phyloP scores from a whole-genome alignment of 2,329 filamentous ascomycete genomes.

The Fusarium sp. region DNA sequence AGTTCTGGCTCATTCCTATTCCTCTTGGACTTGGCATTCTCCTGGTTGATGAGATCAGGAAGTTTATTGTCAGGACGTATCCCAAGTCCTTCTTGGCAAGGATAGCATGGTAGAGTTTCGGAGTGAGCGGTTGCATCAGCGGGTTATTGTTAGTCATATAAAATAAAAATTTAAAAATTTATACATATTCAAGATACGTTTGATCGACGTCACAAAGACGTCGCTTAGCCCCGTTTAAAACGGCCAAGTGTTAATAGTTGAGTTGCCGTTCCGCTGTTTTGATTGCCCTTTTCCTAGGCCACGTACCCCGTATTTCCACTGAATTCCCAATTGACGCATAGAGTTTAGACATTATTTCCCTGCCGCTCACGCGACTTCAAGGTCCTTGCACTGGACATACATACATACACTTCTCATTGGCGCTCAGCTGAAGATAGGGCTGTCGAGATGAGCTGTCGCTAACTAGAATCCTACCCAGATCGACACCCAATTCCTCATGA shows the following conservation, averaged over 20 bases:
- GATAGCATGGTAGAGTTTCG: slow-evolving; percentile 56
- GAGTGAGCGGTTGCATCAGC: background rate
- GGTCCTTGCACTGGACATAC: rapidly evolving
- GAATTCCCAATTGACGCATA: background rate
- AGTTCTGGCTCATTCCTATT: slow-evolving; percentile 63
- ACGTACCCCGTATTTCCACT: background rate
- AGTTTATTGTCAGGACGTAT: slow-evolving; percentile 57
- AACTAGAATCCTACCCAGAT: background rate
- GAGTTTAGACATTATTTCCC: background rate
- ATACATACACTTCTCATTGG: rapidly evolving
- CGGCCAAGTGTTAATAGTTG: background rate
- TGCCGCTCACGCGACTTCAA: background rate
- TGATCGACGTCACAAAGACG: background rate
- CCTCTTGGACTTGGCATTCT: slow-evolving; percentile 60
- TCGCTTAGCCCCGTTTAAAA: background rate
- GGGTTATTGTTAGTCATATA: background rate
- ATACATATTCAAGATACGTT: background rate
- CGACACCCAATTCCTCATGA: background rate
- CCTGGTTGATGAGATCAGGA: slow-evolving; percentile 62
- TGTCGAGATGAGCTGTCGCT: background rate
- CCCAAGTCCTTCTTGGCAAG: slow-evolving; percentile 56
- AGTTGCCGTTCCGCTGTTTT: background rate
- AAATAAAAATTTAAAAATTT: no score
- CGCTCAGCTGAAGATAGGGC: background rate
- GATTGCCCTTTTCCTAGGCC: background rate